phyloP scores from a whole-genome alignment of 139 green algal species.

The Gonium pectorale region DNA sequence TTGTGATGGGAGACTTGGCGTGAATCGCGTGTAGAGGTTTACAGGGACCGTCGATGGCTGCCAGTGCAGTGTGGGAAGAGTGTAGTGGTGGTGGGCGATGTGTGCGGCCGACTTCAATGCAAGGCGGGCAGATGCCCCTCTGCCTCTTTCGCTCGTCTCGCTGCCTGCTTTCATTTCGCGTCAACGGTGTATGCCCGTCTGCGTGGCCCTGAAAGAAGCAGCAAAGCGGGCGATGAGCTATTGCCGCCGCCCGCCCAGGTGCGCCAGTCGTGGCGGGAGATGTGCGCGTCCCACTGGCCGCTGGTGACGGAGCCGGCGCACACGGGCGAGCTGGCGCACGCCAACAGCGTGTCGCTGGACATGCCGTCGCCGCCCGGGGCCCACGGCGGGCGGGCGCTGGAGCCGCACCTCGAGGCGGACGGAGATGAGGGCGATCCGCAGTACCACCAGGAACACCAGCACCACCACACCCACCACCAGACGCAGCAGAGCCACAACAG shows the following conservation, averaged over 20 bases:
- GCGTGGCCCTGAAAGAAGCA: too few relatives aligned
- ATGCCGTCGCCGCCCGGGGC: not conserved
- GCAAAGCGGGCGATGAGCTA: too few relatives aligned
- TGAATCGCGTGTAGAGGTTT: too few relatives aligned
- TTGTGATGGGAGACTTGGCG: too few relatives aligned
- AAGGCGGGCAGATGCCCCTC: too few relatives aligned
- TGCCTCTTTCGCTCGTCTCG: too few relatives aligned
- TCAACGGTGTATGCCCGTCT: too few relatives aligned
- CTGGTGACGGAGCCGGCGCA: not conserved
- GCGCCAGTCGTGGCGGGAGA: conserved; percentile 23
- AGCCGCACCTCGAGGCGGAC: not conserved
- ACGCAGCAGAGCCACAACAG: not conserved
- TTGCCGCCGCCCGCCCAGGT: not conserved
- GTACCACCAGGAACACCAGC: not conserved
- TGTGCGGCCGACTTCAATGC: too few relatives aligned
- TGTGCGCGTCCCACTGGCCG: conserved; percentile 12
- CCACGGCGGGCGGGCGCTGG: not conserved
- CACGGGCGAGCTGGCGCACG: not conserved
- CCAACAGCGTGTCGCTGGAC: not conserved
- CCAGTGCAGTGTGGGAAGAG: too few relatives aligned
- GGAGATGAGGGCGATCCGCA: not conserved
- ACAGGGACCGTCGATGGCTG: too few relatives aligned
- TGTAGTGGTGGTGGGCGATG: too few relatives aligned
- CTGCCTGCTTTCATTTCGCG: too few relatives aligned
- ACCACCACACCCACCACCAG: not conserved